Evolutionary conservation across 257 asterid species (phyloP), one percentile per base, ranked within the genome.

Genomic region (Thymus quinquecostatus): DNA sequence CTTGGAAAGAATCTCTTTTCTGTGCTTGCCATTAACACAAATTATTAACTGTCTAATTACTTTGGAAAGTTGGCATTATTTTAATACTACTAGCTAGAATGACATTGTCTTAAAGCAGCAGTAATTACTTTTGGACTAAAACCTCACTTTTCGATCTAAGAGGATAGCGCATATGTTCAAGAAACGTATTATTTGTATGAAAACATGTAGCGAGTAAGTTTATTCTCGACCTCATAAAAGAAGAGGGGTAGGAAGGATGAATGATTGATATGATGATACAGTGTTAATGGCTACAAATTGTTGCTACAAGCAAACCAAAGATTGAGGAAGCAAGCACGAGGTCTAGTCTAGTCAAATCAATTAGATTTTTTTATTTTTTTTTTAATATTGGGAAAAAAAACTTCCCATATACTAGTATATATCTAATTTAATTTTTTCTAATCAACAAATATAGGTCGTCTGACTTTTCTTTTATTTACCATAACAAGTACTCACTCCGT

Each of bases 281-380:
- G 44, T 55, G 3, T 45, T 4, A 28, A 48, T 30, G 10, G 14
- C 59, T 64, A 70, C 64, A 47, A 11, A n/a, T 55, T 70, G 1
- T 9, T 70, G 1, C 5, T 10, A 56, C 51, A 55, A 41, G 64
- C 36, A 45, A 69, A 43, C 48, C 2, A 73, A 34, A 60, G 50
- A 60, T 21, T 70, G 75, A 70, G 61, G 9, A 64, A 60, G 4
- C 40, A 36, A 21, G 28, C 69, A 70, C 34, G 47, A 47, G 43
- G 84, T 68, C 77, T 65, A 74, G 40, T 36, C 40, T 36, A 36
- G 81, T 82, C 84, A 79, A 80, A 83, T 80, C 79, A 69, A 13
- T 27, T 9, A 45, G 44, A 61, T 59, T 14, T 28, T 4, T 36
- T 47, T 14, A 13, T 50, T 12, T 49, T 0, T 6, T 6, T 6